A percentile compares a stretch with the other conserved stretches of the same genome.
Evolutionary conservation across 2,329 filamentous ascomycete genomes (phyloP).

Genomic region (Leptographium wingfieldii): DNA sequence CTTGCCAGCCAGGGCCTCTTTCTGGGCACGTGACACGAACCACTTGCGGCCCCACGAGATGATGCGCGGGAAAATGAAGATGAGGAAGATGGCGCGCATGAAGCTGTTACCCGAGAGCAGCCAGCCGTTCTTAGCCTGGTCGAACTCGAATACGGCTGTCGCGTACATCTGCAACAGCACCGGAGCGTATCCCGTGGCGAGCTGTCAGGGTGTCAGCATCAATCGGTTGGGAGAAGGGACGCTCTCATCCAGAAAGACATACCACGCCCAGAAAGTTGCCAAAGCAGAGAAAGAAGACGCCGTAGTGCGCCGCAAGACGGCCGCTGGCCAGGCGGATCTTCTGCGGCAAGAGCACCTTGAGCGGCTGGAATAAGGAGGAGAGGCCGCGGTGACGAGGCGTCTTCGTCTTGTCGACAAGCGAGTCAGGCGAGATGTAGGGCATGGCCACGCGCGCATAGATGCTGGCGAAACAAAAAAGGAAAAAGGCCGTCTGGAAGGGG

Average conservation of each 20-base stretch:
- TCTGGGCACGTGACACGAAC: conserved; percentile 8
- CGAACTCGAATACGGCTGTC: conserved; percentile 40
- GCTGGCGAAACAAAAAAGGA: conserved; percentile 36
- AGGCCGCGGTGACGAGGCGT: conserved; percentile 22
- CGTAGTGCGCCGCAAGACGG: conserved; percentile 39
- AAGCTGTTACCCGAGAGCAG: conserved; percentile 44
- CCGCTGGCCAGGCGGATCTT: conserved; percentile 39
- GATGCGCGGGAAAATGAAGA: conserved; percentile 40
- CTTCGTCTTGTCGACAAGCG: conserved; percentile 21
- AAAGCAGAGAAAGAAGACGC: conserved; percentile 48
- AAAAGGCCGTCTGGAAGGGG: conserved; percentile 52
- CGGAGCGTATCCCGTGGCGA: conserved; percentile 57
- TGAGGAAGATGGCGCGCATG: conserved; percentile 41
- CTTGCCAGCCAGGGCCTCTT: not conserved
- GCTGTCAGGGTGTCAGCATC: conserved; percentile 17
- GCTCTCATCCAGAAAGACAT: conserved; percentile 14
- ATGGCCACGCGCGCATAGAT: conserved; percentile 28
- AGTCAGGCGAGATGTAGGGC: conserved; percentile 37
- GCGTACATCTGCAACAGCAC: conserved; percentile 48
- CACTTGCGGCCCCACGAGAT: conserved; percentile 25
- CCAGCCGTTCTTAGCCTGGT: conserved; percentile 41
- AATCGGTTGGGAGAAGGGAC: not conserved
- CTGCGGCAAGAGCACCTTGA: conserved; percentile 48
- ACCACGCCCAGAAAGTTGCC: conserved; percentile 56
- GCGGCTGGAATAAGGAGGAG: conserved; percentile 47